Conservation (phyloP, 208 protist species). For the Leishmania tarentolae region DNA sequence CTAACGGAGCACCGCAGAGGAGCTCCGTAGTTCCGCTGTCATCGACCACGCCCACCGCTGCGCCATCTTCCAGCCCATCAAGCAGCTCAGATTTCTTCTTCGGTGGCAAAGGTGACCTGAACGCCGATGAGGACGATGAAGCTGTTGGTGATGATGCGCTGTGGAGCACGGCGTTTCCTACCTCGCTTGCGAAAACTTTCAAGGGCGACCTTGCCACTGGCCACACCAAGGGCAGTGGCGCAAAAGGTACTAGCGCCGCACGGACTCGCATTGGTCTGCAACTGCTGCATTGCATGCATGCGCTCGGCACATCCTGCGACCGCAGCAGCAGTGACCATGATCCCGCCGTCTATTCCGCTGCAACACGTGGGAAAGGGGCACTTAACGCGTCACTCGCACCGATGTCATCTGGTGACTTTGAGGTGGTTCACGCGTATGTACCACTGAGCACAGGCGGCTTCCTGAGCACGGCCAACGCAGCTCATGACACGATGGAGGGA, state of each 20-base stretch:
- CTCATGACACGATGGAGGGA: constrained; percentile 31
- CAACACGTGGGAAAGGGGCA: neutral
- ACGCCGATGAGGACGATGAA: constrained; percentile 4
- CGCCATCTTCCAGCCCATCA: neutral
- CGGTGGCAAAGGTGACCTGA: neutral
- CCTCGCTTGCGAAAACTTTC: neutral
- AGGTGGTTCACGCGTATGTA: constrained; percentile 70
- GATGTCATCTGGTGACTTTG: constrained; percentile 5
- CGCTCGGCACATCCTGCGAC: neutral
- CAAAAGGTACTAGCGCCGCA: neutral
- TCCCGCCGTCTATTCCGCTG: neutral
- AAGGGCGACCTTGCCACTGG: neutral
- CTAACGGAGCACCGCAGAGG: neutral
- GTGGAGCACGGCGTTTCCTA: neutral
- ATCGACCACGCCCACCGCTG: neutral
- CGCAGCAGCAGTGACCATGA: neutral
- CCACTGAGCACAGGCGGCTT: constrained; percentile 82
- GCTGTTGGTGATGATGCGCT: neutral
- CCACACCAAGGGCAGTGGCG: neutral
- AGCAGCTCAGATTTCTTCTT: constrained; percentile 20
- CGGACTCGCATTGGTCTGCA: constrained; percentile 36
- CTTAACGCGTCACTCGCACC: neutral
- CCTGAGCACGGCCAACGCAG: constrained; percentile 42
- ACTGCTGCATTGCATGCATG: constrained; percentile 65
- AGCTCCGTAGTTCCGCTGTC: neutral